These are phyloP conservation scores for Syzygium syzygioides DNA, from an alignment of 441 rosid genomes.

Conservation along the genomic window DNA sequence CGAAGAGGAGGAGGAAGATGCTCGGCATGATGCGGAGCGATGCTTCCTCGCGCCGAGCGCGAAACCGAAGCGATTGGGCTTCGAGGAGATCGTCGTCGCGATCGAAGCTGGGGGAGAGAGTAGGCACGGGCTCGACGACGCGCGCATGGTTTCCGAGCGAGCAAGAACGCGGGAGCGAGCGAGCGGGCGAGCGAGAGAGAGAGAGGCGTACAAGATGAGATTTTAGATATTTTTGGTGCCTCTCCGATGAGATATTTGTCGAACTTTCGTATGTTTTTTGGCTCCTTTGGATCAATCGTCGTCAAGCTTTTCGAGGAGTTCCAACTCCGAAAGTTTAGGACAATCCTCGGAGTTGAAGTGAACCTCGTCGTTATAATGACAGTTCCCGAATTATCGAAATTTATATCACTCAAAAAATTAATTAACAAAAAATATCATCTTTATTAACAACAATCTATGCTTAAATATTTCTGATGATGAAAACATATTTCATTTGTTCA, in stretches of 20 bases:
- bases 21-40: slow-evolving; percentile 22
- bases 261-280: fast-evolving
- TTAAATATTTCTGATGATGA: no score
- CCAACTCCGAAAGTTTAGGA: not conserved
- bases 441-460: no score
- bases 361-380: not conserved
- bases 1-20: slow-evolving; percentile 27
- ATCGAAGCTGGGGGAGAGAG: not conserved
- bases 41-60: not conserved
- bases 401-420: no score
- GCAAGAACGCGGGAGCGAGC: not conserved
- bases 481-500: not conserved
- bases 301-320: not conserved
- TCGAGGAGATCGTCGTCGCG: not conserved
- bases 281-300: not conserved
- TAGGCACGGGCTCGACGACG: not conserved
- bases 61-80: not conserved
- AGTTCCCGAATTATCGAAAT: not conserved
- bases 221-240: not conserved
- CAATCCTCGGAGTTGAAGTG: not conserved
- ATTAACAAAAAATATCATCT: no score
- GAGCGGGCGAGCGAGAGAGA: not conserved
- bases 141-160: not conserved
- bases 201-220: not conserved
- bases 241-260: not conserved